Evolutionary conservation across 192 early-diverging fungal species (phyloP).

Genomic region (Gonapodya prolifera): DNA sequence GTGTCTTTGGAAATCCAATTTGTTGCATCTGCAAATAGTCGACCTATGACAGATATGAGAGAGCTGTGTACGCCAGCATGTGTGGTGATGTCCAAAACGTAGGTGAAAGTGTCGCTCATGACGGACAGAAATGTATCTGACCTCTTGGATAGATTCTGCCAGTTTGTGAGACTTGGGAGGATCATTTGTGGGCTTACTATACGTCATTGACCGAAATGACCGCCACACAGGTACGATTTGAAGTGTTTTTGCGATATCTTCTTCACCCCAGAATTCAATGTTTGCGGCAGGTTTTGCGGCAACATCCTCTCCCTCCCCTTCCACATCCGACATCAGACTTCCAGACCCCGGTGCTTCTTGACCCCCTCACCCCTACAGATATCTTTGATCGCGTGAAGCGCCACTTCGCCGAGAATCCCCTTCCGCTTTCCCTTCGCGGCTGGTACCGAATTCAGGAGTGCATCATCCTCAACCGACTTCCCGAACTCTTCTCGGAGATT

Average conservation of each 20-base stretch:
- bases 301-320: background rate
- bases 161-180: slow-evolving; percentile 78
- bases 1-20: background rate
- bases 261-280: background rate
- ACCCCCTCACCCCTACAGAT: background rate
- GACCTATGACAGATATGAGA: slow-evolving; percentile 36
- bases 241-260: slow-evolving; percentile 11
- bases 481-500: slow-evolving; percentile 21
- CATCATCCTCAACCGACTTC: slow-evolving; percentile 29
- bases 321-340: background rate
- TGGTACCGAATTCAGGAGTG: slow-evolving; percentile 25
- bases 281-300: background rate
- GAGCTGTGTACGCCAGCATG: slow-evolving; percentile 64
- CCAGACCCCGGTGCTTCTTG: background rate
- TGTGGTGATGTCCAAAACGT: slow-evolving; percentile 58
- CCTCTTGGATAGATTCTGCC: slow-evolving; percentile 17
- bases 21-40: background rate
- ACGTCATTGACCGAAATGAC: slow-evolving; percentile 53
- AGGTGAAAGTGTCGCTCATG: background rate
- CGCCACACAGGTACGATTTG: slow-evolving; percentile 28
- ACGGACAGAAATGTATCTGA: background rate
- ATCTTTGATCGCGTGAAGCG: slow-evolving; percentile 4
- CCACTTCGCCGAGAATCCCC: background rate
- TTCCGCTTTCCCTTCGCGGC: background rate
- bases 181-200: slow-evolving; percentile 71